phyloP scores from a whole-genome alignment of 495 filamentous ascomycete genomes.

The Trichocladium uniseriatum region DNA sequence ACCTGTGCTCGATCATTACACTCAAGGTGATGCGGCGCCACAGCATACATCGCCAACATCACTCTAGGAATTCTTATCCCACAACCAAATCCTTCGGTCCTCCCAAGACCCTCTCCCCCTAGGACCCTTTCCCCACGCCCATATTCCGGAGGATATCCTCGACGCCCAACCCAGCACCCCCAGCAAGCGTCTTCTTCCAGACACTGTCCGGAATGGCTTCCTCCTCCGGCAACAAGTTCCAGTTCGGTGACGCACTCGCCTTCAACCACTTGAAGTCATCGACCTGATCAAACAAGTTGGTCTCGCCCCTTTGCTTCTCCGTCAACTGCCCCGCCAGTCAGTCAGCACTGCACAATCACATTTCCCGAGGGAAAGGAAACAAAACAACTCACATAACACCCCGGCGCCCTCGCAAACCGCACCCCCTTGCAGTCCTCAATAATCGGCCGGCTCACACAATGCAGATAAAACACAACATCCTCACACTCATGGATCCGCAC shows the following conservation, averaged over 20 bases:
- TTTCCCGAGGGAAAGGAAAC: not conserved
- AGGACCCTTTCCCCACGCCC: conserved; percentile 27
- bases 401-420: conserved; percentile 67
- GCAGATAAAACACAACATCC: conserved; percentile 72
- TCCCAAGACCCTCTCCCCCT: not conserved
- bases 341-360: not conserved
- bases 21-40: no score
- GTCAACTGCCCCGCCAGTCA: conserved; percentile 17
- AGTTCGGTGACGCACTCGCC: conserved; percentile 77
- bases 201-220: conserved; percentile 52
- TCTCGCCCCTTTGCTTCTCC: conserved; percentile 24
- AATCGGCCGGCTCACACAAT: conserved; percentile 74
- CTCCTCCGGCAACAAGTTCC: conserved; percentile 56
- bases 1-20: no score
- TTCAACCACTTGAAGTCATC: conserved; percentile 98
- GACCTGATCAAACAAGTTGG: conserved; percentile 76
- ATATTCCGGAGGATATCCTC: conserved; percentile 59
- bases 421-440: conserved; percentile 80
- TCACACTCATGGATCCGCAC: conserved; percentile 83
- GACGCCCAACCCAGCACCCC: conserved; percentile 49
- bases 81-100: not conserved
- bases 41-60: no score
- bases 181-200: conserved; percentile 63
- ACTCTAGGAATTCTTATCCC: no score
- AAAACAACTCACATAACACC: conserved; percentile 49